phyloP scores from a whole-genome alignment of 2,329 filamentous ascomycete genomes.

The Periconia digitata region DNA sequence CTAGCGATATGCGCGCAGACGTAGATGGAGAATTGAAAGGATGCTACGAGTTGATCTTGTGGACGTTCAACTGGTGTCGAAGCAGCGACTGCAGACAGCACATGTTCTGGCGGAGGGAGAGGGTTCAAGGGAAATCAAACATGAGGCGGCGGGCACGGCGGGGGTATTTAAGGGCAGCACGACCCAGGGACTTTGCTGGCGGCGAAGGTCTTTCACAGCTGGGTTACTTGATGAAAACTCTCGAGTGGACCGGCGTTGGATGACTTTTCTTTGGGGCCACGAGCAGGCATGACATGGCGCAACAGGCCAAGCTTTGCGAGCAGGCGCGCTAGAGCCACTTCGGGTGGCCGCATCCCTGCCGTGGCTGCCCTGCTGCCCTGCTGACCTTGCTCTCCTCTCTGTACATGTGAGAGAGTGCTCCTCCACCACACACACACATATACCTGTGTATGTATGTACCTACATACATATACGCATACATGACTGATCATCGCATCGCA shows the following conservation, averaged over 20 bases:
- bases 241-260: slow-evolving; percentile 28
- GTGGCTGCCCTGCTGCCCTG: slow-evolving; percentile 23
- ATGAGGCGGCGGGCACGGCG: slow-evolving; percentile 18
- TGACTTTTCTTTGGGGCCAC: slow-evolving; percentile 18
- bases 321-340: slow-evolving; percentile 19
- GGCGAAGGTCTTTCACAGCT: neutral
- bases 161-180: slow-evolving; percentile 20
- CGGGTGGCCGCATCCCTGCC: slow-evolving; percentile 22
- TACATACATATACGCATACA: slow-evolving; percentile 19
- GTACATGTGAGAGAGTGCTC: too few species aligned
- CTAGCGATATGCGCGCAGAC: slow-evolving; percentile 12
- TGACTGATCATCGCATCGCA: neutral
- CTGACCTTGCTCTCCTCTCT: too few species aligned
- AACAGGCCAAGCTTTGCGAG: slow-evolving; percentile 27
- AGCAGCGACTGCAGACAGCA: slow-evolving; percentile 32
- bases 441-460: slow-evolving; percentile 27
- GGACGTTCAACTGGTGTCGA: slow-evolving; percentile 32
- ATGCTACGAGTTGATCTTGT: slow-evolving; percentile 37
- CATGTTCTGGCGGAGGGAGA: slow-evolving; percentile 26
- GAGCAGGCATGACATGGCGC: slow-evolving; percentile 34
- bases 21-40: slow-evolving; percentile 11
- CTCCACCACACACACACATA: too few species aligned
- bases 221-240: slow-evolving; percentile 38
- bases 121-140: neutral
- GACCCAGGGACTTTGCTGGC: slow-evolving; percentile 3